These are phyloP conservation scores for Peronosclerospora sorghi DNA, from an alignment of 352 stramenopile species.

Conservation along the genomic window DNA sequence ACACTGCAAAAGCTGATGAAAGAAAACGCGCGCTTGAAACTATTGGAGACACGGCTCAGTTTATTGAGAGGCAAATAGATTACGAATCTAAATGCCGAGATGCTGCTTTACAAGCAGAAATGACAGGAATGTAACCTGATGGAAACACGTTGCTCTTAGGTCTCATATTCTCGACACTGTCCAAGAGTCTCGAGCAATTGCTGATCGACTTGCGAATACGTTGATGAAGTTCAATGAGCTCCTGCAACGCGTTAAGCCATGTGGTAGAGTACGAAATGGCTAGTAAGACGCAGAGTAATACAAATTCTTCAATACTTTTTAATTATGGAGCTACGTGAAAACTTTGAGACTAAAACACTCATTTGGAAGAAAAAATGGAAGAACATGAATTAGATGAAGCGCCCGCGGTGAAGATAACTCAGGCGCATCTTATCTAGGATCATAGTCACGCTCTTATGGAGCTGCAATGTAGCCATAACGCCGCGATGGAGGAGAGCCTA, in stretches of 20 bases:
- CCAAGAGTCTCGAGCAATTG: slow-evolving; percentile 27
- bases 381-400: slow-evolving; percentile 34
- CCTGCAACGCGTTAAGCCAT: slow-evolving; percentile 21
- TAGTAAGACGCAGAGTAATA: not conserved
- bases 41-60: slow-evolving; percentile 24
- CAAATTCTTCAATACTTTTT: too few relatives aligned
- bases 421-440: slow-evolving; percentile 19
- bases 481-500: slow-evolving; percentile 26
- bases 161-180: slow-evolving; percentile 3
- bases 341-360: slow-evolving; percentile 38
- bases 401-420: slow-evolving; percentile 17
- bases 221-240: slow-evolving; percentile 43
- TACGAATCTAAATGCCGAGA: not conserved
- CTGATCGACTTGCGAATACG: slow-evolving; percentile 42
- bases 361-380: slow-evolving; percentile 33
- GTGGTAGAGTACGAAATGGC: slow-evolving; percentile 8
- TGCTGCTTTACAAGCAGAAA: too few relatives aligned
- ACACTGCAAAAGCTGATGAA: slow-evolving; percentile 13
- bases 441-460: slow-evolving; percentile 25
- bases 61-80: slow-evolving; percentile 14
- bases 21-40: slow-evolving; percentile 31
- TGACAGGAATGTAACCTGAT: too few relatives aligned
- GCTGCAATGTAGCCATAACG: slow-evolving; percentile 24
- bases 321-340: slow-evolving; percentile 20
- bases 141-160: too few relatives aligned